Conservation (phyloP, 352 stramenopile genomes). For the Bremia lactucae region DNA sequence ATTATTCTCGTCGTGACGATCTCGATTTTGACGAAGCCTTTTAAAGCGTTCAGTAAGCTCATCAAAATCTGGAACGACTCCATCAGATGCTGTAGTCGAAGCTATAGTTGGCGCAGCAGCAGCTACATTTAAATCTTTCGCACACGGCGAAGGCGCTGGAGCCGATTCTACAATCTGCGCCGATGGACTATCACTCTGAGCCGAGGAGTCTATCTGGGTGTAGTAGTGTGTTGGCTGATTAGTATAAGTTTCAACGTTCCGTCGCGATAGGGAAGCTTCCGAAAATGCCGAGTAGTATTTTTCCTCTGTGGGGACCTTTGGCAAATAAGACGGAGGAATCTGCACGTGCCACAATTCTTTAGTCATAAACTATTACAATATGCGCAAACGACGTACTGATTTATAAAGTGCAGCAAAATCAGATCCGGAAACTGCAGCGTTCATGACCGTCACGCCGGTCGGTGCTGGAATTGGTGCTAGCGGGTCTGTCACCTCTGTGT, state of each 20-base stretch:
- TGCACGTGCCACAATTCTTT: constrained; percentile 8
- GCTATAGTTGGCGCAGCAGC: not conserved
- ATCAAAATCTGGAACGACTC: constrained; percentile 79
- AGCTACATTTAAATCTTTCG: constrained; percentile 4
- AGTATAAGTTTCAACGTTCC: constrained; percentile 27
- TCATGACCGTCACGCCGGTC: constrained; percentile 72
- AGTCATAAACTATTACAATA: not conserved
- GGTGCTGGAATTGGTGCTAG: constrained; percentile 85
- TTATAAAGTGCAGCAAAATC: constrained; percentile 66
- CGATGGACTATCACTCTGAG: constrained; percentile 10
- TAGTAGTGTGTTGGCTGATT: constrained; percentile 31
- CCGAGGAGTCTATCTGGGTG: constrained; percentile 2
- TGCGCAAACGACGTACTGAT: constrained; percentile 24
- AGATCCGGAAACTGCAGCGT: constrained; percentile 74
- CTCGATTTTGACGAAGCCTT: constrained; percentile 69
- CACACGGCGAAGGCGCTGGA: constrained; percentile 7
- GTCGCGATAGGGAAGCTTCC: constrained; percentile 20
- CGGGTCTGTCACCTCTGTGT: constrained; percentile 61
- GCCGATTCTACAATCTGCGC: constrained; percentile 3
- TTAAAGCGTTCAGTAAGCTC: constrained; percentile 91
- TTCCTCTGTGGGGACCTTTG: constrained; percentile 17
- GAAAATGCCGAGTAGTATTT: constrained; percentile 7
- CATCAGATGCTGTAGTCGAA: constrained; percentile 17
- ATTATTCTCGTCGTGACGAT: constrained; percentile 38
- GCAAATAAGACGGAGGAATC: constrained; percentile 37